Evolutionary conservation across 768 basidiomycete genomes (phyloP), one percentile per base, ranked within the genome.

Genomic region (Strobilomyces dryophilus): DNA sequence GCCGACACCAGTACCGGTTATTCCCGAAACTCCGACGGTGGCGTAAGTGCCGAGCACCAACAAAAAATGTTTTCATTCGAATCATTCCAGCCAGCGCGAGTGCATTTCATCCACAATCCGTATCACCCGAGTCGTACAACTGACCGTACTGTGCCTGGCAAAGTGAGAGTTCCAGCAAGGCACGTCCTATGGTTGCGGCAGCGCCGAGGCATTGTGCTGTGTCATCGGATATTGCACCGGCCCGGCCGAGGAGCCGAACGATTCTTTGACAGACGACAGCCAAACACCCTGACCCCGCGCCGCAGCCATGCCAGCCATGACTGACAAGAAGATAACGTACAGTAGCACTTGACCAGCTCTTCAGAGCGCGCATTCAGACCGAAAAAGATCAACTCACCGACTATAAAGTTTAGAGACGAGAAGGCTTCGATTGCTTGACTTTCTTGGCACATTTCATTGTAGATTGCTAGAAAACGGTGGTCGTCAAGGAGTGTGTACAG

Each of bases 391-490:
- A 15, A 60, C 70, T 49, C 41, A 73, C 75, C 20, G 1, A 70
- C 49, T 34, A 73, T 53, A 56, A 73, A 76, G 52, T 58, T 64
- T 45, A 76, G 56, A 58, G 70, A 75, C 12, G 71, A 56, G 53
- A 77, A 69, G 2, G 70, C 75, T 42, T 55, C 61, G 5, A 75
- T 52, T 1, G 53, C 73, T 43, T 69, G 63, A 31, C 56, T 26
- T 48, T 75, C 62, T 18, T 56, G 54, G 50, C 74, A 75, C 36
- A 51, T 46, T 31, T 49, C 44, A 29, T 50, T 51, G 21, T 1
- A 0, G 40, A 55, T 39, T 2, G 47, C 69, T 68, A 32, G 18
- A 24, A 24, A 24, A 26, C 1, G 17, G n/a, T 9, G 37, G n/a
- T 21, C 47, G 40, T 56, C 31, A 57, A 45, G 15, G 15, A 40